These are phyloP conservation scores for Podospora bellae-mahoneyi DNA, from an alignment of 495 filamentous ascomycete genomes.

Conservation along the genomic window DNA sequence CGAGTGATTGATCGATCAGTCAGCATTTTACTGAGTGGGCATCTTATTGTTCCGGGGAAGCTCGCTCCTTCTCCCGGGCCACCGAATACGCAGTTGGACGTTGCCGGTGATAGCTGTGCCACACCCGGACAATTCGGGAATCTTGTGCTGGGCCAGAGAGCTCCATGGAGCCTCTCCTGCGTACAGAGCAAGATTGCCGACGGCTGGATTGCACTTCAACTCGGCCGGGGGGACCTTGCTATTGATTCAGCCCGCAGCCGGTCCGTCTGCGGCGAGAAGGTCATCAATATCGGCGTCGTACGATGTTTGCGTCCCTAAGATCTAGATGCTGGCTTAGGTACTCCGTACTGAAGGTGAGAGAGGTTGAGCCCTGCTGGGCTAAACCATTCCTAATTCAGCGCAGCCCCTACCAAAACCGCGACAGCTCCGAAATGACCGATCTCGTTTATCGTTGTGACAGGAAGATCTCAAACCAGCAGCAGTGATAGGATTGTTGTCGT, in stretches of 20 bases:
- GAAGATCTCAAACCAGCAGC: conserved; percentile 1
- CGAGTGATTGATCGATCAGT: too few relatives aligned
- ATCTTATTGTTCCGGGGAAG: background rate
- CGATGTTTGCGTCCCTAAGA: background rate
- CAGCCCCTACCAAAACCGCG: background rate
- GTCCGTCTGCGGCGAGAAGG: background rate
- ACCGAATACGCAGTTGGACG: background rate
- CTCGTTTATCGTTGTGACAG: background rate
- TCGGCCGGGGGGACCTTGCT: background rate
- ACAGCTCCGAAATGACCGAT: background rate
- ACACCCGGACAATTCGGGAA: background rate
- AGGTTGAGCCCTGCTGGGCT: background rate
- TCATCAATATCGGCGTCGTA: background rate
- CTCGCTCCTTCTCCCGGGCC: background rate
- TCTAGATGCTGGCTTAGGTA: background rate
- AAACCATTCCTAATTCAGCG: background rate
- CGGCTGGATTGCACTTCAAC: background rate
- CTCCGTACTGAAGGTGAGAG: background rate
- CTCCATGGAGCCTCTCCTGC: background rate
- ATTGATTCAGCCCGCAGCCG: background rate
- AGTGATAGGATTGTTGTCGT: background rate
- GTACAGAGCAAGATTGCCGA: background rate
- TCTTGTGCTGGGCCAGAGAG: background rate
- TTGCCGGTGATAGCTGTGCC: background rate
- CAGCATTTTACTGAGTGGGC: background rate